Base-by-base conservation (phyloP, 371 early-diverging fungal genomes). In the Coemansia sp. region DNA sequence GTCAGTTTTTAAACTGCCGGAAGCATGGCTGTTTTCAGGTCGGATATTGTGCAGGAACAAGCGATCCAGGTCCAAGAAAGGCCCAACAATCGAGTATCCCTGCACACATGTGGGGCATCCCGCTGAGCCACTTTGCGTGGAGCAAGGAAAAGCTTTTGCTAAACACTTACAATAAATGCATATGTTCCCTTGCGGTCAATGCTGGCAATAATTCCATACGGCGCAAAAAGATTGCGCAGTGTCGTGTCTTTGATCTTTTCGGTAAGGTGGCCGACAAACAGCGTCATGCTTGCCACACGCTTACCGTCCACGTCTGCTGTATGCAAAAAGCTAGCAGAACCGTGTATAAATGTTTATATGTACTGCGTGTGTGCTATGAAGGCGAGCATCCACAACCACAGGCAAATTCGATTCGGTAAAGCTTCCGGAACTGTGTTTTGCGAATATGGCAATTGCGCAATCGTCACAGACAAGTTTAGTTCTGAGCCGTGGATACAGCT, bases 261-360 rank as follows among this genome's bases (percentile, higher is more conserved):
- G 26, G 58, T 52, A 37, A 71, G 53, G 31, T 71, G 72, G 11
- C 71, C 72, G 50, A 71, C 72, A 63, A 71, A 71, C 56, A 71
- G 45, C 16, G 72, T 71, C 72, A 71, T 71, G 56, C 24, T 42
- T 61, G 42, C 21, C 37, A 22, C 48, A 26, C 22, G 31, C 50
- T 45, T 45, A n/a, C 45, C 45, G 22, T 5, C 14, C 37, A 24
- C 42, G 52, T 26, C 52, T 8, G 34, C n/a, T 54, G 7, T 54
- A 16, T 27, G 29, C 26, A 11, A 54, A 54, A 16, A 54, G 27
- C 45, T 45, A 45, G 45, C 45, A 45, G 45, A 45, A 5, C 6
- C 45, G n/a, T n/a, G 29, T 29, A 27, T 8, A 29, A 27, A 14
- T 26, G 54, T 29, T 27, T 54, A 54, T 54, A 3, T 50, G 5